A percentile compares a stretch with the other conserved stretches of the same genome.
Evolutionary conservation across 108 stramenopile genomes (phyloP).

Genomic region (Pseudonitzschia multiseries): DNA sequence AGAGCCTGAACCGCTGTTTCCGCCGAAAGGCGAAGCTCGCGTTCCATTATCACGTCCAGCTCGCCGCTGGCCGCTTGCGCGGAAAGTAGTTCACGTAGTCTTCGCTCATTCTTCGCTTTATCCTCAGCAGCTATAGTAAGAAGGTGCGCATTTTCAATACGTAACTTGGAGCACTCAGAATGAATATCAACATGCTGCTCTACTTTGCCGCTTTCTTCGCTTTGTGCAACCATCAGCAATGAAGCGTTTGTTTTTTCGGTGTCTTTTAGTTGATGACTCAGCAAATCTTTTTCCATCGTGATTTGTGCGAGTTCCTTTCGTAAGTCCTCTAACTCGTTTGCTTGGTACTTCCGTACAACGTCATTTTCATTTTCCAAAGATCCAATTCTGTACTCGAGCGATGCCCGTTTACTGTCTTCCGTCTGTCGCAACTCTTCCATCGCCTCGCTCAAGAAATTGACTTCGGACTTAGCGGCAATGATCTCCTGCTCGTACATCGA

Average conservation of each 20-base stretch:
- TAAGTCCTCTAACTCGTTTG: constrained; percentile 53
- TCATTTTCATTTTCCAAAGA: constrained; percentile 64
- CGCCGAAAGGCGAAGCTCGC: constrained; percentile 55
- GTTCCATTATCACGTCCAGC: constrained; percentile 73
- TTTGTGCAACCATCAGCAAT: constrained; percentile 36
- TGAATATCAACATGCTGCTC: constrained; percentile 37
- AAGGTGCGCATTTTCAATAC: constrained; percentile 76
- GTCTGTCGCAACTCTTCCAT: constrained; percentile 67
- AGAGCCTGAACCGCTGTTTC: constrained; percentile 47
- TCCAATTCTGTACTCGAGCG: constrained; percentile 71
- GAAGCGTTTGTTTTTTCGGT: constrained; percentile 70
- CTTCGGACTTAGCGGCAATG: constrained; percentile 63
- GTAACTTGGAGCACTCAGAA: constrained; percentile 54
- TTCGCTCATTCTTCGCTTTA: constrained; percentile 55
- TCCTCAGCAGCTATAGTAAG: constrained; percentile 62
- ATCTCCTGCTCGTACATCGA: constrained; percentile 76
- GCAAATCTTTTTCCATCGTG: constrained; percentile 64
- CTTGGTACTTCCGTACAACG: constrained; percentile 48
- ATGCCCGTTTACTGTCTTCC: constrained; percentile 58
- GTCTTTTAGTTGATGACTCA: constrained; percentile 64
- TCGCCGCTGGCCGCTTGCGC: constrained; percentile 65
- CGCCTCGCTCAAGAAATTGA: constrained; percentile 63
- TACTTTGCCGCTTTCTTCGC: constrained; percentile 23
- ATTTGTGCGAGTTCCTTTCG: constrained; percentile 63
- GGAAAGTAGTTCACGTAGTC: constrained; percentile 65